Evolutionary conservation across 345 rosid species (phyloP).

Genomic region (Ailanthus altissimus): DNA sequence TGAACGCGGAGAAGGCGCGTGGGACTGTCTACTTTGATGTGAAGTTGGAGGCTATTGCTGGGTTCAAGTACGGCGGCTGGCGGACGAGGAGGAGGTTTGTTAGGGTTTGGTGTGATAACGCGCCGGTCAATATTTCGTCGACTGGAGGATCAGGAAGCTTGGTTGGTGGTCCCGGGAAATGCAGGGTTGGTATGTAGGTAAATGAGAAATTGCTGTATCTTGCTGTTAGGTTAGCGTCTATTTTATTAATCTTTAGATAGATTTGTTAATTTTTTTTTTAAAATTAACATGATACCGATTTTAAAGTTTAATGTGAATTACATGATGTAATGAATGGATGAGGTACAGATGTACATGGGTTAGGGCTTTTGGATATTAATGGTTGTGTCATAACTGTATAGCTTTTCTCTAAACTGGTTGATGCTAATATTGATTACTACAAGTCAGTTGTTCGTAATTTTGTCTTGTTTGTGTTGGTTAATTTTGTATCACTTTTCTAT

Average conservation of each 20-base stretch:
- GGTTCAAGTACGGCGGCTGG: constrained; percentile 49
- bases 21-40: constrained; percentile 53
- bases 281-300: neutral
- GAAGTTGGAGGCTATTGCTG: constrained; percentile 41
- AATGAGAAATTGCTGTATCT: neutral
- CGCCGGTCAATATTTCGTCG: constrained; percentile 39
- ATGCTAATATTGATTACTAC: neutral
- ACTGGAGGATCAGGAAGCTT: constrained; percentile 58
- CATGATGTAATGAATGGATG: constrained; percentile 2
- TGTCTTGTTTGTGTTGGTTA: neutral
- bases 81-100: constrained; percentile 49
- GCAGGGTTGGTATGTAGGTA: constrained; percentile 37
- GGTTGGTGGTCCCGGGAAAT: constrained; percentile 43
- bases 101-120: constrained; percentile 45
- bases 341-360: neutral
- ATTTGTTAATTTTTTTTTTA: neutral
- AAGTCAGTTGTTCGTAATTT: neutral
- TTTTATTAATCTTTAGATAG: neutral
- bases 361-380: constrained; percentile 12
- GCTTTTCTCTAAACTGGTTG: neutral
- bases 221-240: neutral
- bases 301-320: neutral
- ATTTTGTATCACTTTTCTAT: neutral
- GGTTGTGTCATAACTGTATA: constrained; percentile 6
- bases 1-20: constrained; percentile 40